phyloP scores from a whole-genome alignment of 2,329 filamentous ascomycete genomes.

The Claviceps monticola region DNA sequence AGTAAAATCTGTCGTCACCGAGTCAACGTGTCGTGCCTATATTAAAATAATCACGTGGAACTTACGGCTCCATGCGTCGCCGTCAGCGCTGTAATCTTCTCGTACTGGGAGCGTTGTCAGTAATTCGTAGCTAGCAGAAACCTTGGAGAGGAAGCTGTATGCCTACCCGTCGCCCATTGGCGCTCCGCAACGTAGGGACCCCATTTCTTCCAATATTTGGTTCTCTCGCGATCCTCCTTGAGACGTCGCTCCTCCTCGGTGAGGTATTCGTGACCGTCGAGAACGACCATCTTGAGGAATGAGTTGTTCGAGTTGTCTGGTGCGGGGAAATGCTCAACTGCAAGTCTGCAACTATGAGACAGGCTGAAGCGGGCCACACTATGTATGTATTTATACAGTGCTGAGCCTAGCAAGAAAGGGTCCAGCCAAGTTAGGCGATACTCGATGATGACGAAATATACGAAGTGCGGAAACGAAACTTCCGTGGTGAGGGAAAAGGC shows the following conservation, averaged over 20 bases:
- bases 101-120: conserved; percentile 38
- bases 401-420: neutral
- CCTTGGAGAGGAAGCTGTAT: neutral
- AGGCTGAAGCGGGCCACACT: neutral
- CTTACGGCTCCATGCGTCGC: conserved; percentile 92
- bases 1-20: conserved; percentile 56
- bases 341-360: conserved; percentile 1
- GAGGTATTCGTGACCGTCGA: conserved; percentile 76
- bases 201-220: conserved; percentile 98
- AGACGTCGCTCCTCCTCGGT: conserved; percentile 85
- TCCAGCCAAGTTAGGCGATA: neutral
- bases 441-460: neutral
- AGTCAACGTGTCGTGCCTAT: neutral
- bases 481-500: neutral
- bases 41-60: conserved; percentile 13
- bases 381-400: neutral
- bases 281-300: conserved; percentile 59
- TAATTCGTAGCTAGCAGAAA: conserved; percentile 5
- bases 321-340: conserved; percentile 3
- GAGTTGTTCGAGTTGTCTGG: neutral
- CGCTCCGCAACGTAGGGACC: conserved; percentile 86
- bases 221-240: conserved; percentile 67
- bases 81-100: conserved; percentile 81
- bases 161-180: conserved; percentile 83
- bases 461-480: neutral